Conservation (phyloP, 73 alveolate genomes). For the Paramecium biaurelia region DNA sequence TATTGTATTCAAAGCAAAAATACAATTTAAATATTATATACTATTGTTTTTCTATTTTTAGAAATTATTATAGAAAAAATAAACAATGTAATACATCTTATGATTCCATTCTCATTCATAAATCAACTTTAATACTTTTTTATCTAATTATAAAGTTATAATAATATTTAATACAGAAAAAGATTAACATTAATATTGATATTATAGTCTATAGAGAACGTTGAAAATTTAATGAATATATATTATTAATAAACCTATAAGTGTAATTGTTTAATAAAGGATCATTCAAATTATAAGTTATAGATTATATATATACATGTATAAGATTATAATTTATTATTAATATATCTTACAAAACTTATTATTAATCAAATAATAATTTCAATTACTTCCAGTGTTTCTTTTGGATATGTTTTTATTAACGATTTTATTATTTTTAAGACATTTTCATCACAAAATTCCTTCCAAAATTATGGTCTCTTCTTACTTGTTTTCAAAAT, state of each 20-base stretch:
- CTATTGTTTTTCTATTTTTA: neutral
- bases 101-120: no score
- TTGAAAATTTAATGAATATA: neutral
- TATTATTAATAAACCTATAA: no score
- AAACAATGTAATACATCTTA: no score
- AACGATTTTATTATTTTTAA: neutral
- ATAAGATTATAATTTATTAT: no score
- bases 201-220: neutral
- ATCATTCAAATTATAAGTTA: neutral
- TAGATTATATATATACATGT: no score
- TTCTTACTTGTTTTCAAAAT: neutral
- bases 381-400: neutral
- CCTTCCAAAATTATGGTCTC: conserved; percentile 29
- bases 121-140: no score
- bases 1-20: neutral
- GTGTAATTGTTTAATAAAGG: no score
- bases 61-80: neutral
- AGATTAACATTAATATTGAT: neutral
- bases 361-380: neutral
- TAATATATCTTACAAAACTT: neutral
- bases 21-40: no score
- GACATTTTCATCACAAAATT: neutral
- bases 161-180: neutral
- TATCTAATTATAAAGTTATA: no score
- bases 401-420: neutral